A percentile compares a stretch with the other conserved stretches of the same genome.
These are phyloP conservation scores for Millerozyma miso DNA, from an alignment of 805 yeast species.

Conservation along the genomic window DNA sequence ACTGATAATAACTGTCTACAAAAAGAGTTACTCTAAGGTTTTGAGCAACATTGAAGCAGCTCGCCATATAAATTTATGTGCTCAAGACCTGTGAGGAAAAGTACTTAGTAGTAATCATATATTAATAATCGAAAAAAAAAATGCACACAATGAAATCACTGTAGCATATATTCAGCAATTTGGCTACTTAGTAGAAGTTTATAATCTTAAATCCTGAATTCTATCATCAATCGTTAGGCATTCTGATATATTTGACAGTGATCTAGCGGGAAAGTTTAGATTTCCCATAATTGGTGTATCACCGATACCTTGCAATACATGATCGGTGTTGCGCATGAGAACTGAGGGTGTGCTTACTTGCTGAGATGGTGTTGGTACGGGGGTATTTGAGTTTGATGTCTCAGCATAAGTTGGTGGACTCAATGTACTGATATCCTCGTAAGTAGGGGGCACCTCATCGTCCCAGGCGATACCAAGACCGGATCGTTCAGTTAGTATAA, in stretches of 20 bases:
- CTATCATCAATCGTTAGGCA: constrained; percentile 28
- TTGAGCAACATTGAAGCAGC: no score
- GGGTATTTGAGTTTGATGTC: constrained; percentile 14
- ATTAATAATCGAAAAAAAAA: no score
- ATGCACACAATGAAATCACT: no score
- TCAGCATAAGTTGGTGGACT: constrained; percentile 78
- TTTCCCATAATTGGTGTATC: background rate
- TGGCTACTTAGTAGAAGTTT: no score
- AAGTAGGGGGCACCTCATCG: constrained; percentile 97
- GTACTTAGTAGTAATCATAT: no score
- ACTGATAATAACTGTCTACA: no score
- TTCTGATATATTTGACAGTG: constrained; percentile 19
- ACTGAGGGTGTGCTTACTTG: background rate
- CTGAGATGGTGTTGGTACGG: constrained; percentile 16
- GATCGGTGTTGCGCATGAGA: background rate
- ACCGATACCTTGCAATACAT: background rate
- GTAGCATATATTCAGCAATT: no score
- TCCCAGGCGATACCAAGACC: constrained; percentile 98
- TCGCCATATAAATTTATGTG: no score
- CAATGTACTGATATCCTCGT: constrained; percentile 74
- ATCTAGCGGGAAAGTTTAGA: background rate
- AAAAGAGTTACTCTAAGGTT: no score
- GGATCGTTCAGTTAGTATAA: constrained; percentile 80
- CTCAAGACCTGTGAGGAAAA: no score
- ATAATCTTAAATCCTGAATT: constrained; percentile 32